Evolutionary conservation across 495 filamentous ascomycete species (phyloP), one percentile per base, ranked within the genome.

Genomic region (Bombardia bombarda): DNA sequence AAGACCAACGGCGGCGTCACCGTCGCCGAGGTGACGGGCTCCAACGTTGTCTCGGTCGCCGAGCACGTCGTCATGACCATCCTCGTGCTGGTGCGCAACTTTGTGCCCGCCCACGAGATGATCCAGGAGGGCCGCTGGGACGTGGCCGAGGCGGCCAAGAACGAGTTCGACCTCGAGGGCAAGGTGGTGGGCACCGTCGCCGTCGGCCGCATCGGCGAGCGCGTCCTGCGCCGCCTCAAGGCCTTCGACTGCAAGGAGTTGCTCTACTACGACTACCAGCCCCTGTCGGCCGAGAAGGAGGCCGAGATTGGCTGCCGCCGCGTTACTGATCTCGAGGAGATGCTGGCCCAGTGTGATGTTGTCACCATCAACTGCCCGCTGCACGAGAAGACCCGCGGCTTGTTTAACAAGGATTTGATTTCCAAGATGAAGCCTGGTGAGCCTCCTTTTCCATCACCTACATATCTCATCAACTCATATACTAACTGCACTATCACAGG

Each of bases 341-440:
- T 98, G 81, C 70, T 98, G 43, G 75, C 77, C 42, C 89, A 96
- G 77, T 96, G 90, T 67, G 92, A 98, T 54, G 86, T 98, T 32
- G 92, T 98, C 58, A 98, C 92, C 57, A 97, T 98, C 70, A 98
- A 98, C 79, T 96, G 90, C 79, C 92, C 92, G 47, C 79, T 98
- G 49, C 92, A 98, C 71, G 92, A 96, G 77, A 93, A 92, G 77
- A 98, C 92, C 34, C 74, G 77, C 24, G 92, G 92, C 49, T 63
- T 98, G 53, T 98, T 98, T 77, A 95, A 96, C 79, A 97, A 97
- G 84, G 87, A 96, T n/a, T 77, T 98, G 48, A 94, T 98, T 57
- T 77, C 83, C 56, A 96, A 96, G 86, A 98, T 98, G 92, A 98
- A 98, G 87, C 82, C 82, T 60, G 89, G 84, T 80, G 65, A 59